phyloP scores from a whole-genome alignment of 768 basidiomycete species.

The Podaxis sp. region DNA sequence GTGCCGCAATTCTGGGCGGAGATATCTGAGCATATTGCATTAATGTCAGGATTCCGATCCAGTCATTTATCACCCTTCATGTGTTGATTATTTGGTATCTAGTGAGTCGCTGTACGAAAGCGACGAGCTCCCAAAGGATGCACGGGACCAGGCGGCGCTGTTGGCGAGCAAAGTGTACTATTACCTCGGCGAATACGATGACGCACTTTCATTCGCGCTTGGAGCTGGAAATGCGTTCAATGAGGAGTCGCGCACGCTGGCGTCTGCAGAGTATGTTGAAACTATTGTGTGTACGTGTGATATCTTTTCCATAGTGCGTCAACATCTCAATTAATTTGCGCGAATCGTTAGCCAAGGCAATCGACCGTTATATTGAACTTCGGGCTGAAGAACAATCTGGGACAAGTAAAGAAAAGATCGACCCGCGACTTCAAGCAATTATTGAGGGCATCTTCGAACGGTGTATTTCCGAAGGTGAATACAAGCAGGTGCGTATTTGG shows the following conservation, averaged over 20 bases:
- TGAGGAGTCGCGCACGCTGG: slow-evolving; percentile 58
- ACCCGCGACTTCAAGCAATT: slow-evolving; percentile 74
- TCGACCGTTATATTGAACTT: slow-evolving; percentile 85
- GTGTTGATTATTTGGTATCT: slow-evolving; percentile 15
- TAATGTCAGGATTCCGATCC: slow-evolving; percentile 61
- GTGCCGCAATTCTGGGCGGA: slow-evolving; percentile 98
- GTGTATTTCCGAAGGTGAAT: slow-evolving; percentile 87
- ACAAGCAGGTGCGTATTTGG: slow-evolving; percentile 66
- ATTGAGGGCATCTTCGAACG: slow-evolving; percentile 88
- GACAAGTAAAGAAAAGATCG: slow-evolving; percentile 57
- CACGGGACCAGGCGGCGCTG: slow-evolving; percentile 82
- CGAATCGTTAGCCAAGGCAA: slow-evolving; percentile 74
- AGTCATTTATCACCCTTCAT: slow-evolving; percentile 3
- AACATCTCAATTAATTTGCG: slow-evolving; percentile 4
- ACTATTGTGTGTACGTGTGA: slow-evolving; percentile 83
- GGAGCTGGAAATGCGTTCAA: slow-evolving; percentile 88
- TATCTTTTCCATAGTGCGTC: not conserved
- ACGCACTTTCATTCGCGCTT: slow-evolving; percentile 93
- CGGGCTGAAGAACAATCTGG: slow-evolving; percentile 55
- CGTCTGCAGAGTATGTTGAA: slow-evolving; percentile 86
- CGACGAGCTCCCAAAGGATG: slow-evolving; percentile 66
- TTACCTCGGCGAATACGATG: slow-evolving; percentile 93
- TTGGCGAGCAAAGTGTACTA: slow-evolving; percentile 99
- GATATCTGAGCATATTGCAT: slow-evolving; percentile 90
- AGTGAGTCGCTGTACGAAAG: slow-evolving; percentile 93